Percentiles rank a stretch among this genome's conserved stretches.
phyloP scores from a whole-genome alignment of 805 yeast genomes.

The Debaryomyces prosopidis region DNA sequence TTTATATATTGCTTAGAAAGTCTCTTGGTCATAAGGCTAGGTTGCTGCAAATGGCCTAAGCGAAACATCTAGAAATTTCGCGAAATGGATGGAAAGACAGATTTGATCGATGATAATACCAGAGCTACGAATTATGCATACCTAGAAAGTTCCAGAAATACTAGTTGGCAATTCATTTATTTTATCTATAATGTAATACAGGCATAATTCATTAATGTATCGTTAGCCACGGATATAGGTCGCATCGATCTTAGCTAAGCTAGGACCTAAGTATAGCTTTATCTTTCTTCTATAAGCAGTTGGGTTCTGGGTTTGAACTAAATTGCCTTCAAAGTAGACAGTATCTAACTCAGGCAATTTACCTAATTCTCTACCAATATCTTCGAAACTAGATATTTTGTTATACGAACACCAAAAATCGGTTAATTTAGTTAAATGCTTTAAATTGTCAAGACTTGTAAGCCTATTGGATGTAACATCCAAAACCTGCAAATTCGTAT shows the following conservation, averaged over 20 bases:
- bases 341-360: conserved; percentile 69
- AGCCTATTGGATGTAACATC: conserved; percentile 82
- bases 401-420: conserved; percentile 95
- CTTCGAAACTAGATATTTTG: conserved; percentile 63
- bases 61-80: too few relatives aligned
- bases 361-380: conserved; percentile 66
- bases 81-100: too few relatives aligned
- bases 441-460: conserved; percentile 58
- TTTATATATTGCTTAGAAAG: too few relatives aligned
- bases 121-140: too few relatives aligned
- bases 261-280: conserved; percentile 67
- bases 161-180: too few relatives aligned
- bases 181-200: too few relatives aligned
- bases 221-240: conserved; percentile 51
- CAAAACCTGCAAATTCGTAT: conserved; percentile 63
- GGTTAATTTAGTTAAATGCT: conserved; percentile 68
- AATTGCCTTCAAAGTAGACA: conserved; percentile 93
- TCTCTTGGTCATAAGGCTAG: too few relatives aligned
- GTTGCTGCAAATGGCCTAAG: too few relatives aligned
- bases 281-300: conserved; percentile 85
- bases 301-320: conserved; percentile 70
- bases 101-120: too few relatives aligned
- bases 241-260: conserved; percentile 86
- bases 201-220: too few relatives aligned
- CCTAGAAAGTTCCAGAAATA: too few relatives aligned